These are phyloP conservation scores for Pythium folliculosum DNA, from an alignment of 352 stramenopile genomes.

Conservation along the genomic window DNA sequence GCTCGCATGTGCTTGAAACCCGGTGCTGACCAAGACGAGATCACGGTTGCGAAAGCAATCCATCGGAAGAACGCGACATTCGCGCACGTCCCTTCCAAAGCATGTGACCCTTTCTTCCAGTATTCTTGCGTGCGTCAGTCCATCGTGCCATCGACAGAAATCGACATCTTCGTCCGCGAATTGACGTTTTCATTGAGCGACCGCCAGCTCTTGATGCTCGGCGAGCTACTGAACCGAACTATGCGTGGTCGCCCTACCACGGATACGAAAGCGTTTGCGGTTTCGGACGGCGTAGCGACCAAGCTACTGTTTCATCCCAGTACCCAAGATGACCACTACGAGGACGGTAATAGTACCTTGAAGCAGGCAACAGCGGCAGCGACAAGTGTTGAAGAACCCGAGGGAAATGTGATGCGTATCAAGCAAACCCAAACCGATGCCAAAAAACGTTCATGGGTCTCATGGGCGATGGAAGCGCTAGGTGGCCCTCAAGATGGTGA, in stretches of 20 bases:
- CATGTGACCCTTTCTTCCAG: constrained; percentile 67
- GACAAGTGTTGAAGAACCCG: background rate
- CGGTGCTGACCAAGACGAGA: constrained; percentile 24
- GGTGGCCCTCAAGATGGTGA: constrained; percentile 49
- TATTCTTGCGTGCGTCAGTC: constrained; percentile 57
- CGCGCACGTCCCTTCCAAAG: constrained; percentile 42
- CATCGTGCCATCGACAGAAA: constrained; percentile 53
- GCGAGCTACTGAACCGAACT: constrained; percentile 41
- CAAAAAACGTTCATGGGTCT: constrained; percentile 53
- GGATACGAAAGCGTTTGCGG: background rate
- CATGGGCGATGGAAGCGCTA: constrained; percentile 71
- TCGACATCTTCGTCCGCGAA: constrained; percentile 73
- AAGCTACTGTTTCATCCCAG: background rate
- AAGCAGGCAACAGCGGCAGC: background rate
- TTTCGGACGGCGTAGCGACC: background rate
- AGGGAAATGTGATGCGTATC: background rate
- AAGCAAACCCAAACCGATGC: background rate
- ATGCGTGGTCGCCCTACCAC: constrained; percentile 1
- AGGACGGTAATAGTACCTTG: too few relatives aligned
- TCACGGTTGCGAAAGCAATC: constrained; percentile 23
- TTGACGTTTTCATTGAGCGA: constrained; percentile 81
- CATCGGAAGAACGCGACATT: constrained; percentile 3
- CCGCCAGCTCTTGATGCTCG: constrained; percentile 81
- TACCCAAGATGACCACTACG: background rate
- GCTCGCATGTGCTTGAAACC: constrained; percentile 53